These are phyloP conservation scores for Petunia secreta DNA, from an alignment of 257 asterid species.

Conservation along the genomic window DNA sequence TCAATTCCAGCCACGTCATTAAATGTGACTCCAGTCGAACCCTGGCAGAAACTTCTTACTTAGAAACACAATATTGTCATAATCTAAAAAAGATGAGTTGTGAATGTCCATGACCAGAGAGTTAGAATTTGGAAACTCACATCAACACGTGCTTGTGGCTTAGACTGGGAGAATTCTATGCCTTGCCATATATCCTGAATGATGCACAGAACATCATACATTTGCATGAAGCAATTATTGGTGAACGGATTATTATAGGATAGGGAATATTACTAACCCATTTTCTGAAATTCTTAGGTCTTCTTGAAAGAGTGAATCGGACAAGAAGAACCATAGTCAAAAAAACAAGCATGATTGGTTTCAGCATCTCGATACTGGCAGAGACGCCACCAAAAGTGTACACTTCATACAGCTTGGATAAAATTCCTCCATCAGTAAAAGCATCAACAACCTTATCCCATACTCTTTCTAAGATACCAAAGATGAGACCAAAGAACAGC, in stretches of 20 bases:
- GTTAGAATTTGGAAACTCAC: constrained; percentile 53
- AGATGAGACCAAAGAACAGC: constrained; percentile 60
- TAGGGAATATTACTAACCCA: constrained; percentile 67
- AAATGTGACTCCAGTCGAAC: constrained; percentile 93
- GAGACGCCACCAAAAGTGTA: constrained; percentile 81
- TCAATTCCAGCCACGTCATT: constrained; percentile 97
- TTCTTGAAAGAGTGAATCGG: constrained; percentile 93
- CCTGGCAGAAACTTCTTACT: constrained; percentile 53
- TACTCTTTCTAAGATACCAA: constrained; percentile 59
- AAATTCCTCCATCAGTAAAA: constrained; percentile 69
- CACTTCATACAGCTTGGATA: constrained; percentile 62
- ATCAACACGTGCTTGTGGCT: constrained; percentile 99
- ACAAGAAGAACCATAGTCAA: constrained; percentile 82
- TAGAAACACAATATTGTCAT: constrained; percentile 24
- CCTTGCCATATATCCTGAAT: constrained; percentile 99
- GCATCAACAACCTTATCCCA: constrained; percentile 73
- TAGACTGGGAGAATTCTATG: constrained; percentile 94
- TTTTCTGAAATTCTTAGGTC: constrained; percentile 91
- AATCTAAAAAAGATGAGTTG: background rate
- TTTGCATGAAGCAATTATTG: constrained; percentile 22
- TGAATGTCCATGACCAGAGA: constrained; percentile 12
- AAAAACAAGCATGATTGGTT: constrained; percentile 74
- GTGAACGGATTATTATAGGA: background rate
- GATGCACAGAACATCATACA: constrained; percentile 32
- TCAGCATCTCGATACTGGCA: constrained; percentile 72